These are phyloP conservation scores for Aurifilum marmelostoma DNA, from an alignment of 2,329 filamentous ascomycete genomes.

Conservation along the genomic window DNA sequence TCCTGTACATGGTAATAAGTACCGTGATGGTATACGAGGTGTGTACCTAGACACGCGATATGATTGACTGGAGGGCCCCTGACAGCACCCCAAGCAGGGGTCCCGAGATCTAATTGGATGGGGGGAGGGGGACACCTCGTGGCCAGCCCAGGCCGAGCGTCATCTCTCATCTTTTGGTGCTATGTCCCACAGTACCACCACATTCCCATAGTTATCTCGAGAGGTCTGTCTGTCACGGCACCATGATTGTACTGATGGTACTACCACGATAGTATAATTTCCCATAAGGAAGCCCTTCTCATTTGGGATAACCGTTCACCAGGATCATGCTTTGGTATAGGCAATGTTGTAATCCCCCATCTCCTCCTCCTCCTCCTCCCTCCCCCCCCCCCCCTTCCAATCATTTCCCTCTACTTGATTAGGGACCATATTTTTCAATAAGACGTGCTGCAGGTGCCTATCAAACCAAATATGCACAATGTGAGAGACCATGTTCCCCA, in stretches of 20 bases:
- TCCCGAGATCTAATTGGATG: conserved; percentile 1
- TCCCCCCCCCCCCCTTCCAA: background rate
- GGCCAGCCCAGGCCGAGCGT: background rate
- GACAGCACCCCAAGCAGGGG: conserved; percentile 2
- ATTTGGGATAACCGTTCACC: conserved; percentile 1
- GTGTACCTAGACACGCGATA: background rate
- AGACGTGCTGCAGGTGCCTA: background rate
- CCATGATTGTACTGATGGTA: background rate
- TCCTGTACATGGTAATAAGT: background rate
- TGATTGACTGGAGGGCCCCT: conserved; percentile 2
- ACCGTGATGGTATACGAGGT: background rate
- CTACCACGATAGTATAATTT: background rate
- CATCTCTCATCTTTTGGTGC: conserved; percentile 2
- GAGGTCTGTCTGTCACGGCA: too few relatives aligned
- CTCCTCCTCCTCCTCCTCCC: too few relatives aligned
- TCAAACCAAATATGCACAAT: background rate
- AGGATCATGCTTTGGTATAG: background rate
- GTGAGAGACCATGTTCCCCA: too few relatives aligned
- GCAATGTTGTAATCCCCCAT: background rate
- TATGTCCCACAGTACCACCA: conserved; percentile 1
- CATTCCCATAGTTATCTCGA: background rate
- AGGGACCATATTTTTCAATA: background rate
- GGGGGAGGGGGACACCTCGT: background rate
- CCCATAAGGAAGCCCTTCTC: background rate
- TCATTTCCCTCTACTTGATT: background rate